Percentiles rank a stretch among this genome's conserved stretches.
Conservation (phyloP, 345 rosid species). For the Mallotus nudiflorus region DNA sequence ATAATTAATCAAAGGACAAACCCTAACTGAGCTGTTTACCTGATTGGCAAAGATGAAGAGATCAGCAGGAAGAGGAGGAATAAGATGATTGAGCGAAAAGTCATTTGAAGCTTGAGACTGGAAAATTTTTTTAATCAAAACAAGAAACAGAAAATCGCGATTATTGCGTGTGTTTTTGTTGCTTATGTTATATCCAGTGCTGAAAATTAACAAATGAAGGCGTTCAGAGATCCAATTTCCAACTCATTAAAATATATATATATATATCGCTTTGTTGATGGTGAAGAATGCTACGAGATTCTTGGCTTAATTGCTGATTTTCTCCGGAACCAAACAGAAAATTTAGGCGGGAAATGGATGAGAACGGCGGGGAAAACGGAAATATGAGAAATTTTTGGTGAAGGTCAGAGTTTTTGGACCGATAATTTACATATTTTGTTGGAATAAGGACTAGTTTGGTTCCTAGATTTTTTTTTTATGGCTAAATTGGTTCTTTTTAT, state of each 20-base stretch:
- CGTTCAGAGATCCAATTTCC: neutral
- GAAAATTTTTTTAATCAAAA: neutral
- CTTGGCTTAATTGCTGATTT: neutral
- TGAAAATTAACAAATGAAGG: neutral
- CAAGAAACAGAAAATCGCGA: neutral
- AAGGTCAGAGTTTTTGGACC: too few relatives aligned
- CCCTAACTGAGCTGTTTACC: conserved; percentile 17
- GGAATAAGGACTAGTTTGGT: too few relatives aligned
- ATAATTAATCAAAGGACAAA: neutral
- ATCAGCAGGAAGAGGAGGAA: conserved; percentile 15
- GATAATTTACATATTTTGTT: too few relatives aligned
- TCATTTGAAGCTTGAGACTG: conserved; percentile 13
- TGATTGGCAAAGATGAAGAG: conserved; percentile 3
- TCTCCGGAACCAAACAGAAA: conserved; percentile 8
- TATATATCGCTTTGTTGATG: too few relatives aligned
- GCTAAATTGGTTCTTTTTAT: too few relatives aligned
- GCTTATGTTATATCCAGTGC: neutral
- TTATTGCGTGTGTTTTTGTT: neutral
- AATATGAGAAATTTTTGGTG: too few relatives aligned
- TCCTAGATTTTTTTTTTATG: too few relatives aligned
- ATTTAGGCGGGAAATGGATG: neutral
- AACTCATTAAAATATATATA: neutral
- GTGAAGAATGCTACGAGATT: neutral
- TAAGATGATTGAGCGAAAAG: conserved; percentile 5
- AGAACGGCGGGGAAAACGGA: conserved; percentile 12